Evolutionary conservation across 1,139 yeast genomes (phyloP).

Genomic region (Kazachstania sp.): DNA sequence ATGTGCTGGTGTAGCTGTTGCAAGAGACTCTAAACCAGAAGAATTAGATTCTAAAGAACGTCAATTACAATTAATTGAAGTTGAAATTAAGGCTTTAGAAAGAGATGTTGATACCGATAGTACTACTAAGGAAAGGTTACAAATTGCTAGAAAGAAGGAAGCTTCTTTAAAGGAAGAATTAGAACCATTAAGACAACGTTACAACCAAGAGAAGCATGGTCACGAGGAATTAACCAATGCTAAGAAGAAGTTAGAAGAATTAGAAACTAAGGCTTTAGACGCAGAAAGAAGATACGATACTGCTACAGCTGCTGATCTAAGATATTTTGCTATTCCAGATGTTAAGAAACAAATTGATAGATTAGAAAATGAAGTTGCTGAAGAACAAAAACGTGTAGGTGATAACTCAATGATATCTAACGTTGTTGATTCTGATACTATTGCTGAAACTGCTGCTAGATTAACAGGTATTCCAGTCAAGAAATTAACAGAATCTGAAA

Average conservation of each 20-base stretch:
- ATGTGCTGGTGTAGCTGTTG: constrained; percentile 96
- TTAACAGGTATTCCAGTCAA: constrained; percentile 98
- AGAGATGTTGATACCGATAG: constrained; percentile 90
- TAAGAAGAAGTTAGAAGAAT: constrained; percentile 83
- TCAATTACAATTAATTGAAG: constrained; percentile 81
- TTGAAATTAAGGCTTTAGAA: constrained; percentile 93
- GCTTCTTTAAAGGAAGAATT: constrained; percentile 81
- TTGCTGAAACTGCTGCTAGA: constrained; percentile 95
- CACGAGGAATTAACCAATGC: constrained; percentile 85
- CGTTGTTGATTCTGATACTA: constrained; percentile 87
- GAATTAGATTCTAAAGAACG: constrained; percentile 91
- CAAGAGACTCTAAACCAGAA: constrained; percentile 96
- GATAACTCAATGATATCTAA: constrained; percentile 66
- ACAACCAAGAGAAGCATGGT: constrained; percentile 80
- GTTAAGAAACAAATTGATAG: constrained; percentile 65
- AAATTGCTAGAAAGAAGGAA: constrained; percentile 64
- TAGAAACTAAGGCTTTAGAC: constrained; percentile 85
- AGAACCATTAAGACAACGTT: constrained; percentile 78
- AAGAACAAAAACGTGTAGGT: constrained; percentile 59
- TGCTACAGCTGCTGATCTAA: constrained; percentile 88
- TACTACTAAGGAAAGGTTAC: constrained; percentile 77
- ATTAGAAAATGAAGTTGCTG: constrained; percentile 68
- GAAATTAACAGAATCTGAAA: constrained; percentile 91
- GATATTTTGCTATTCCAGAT: constrained; percentile 96
- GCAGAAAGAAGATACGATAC: constrained; percentile 97